A percentile compares a stretch with the other conserved stretches of the same genome.
phyloP scores from a whole-genome alignment of 1,284 basidiomycete species.

The Spongispora temasekensis region DNA sequence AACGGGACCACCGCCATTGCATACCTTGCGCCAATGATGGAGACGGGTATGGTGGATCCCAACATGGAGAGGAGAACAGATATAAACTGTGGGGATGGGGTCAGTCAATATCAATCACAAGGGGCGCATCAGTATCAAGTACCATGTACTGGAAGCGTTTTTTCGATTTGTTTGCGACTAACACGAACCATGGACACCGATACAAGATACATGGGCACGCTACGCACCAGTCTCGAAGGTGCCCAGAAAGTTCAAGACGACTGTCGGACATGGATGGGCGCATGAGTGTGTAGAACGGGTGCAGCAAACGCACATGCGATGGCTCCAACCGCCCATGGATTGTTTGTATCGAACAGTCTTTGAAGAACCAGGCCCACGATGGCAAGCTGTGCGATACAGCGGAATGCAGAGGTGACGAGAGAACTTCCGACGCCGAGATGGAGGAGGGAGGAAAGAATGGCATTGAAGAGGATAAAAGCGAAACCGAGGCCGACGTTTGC shows the following conservation, averaged over 20 bases:
- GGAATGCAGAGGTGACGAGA: conserved; percentile 65
- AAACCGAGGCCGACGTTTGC: conserved; percentile 73
- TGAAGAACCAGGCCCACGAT: conserved; percentile 72
- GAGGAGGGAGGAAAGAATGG: conserved; percentile 60
- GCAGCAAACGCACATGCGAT: conserved; percentile 58
- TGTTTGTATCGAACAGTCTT: conserved; percentile 73
- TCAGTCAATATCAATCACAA: too few relatives aligned
- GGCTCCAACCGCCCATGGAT: conserved; percentile 71
- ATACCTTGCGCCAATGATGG: conserved; percentile 73
- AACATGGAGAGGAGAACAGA: conserved; percentile 70
- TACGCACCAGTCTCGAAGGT: conserved; percentile 64
- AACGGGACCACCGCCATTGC: conserved; percentile 78
- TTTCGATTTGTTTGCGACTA: conserved; percentile 74
- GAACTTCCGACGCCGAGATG: conserved; percentile 70
- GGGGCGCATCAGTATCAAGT: conserved; percentile 9
- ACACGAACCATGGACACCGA: neutral
- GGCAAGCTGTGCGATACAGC: conserved; percentile 78
- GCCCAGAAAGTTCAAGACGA: conserved; percentile 71
- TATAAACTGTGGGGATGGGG: conserved; percentile 69
- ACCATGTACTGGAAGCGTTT: conserved; percentile 77
- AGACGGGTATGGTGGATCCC: conserved; percentile 77
- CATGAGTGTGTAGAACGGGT: neutral
- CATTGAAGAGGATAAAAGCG: conserved; percentile 69
- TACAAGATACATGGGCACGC: neutral
- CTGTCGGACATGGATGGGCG: conserved; percentile 32